A percentile compares a stretch with the other conserved stretches of the same genome.
Conservation (phyloP, 1,284 basidiomycete genomes). For the Malassezia caprae region DNA sequence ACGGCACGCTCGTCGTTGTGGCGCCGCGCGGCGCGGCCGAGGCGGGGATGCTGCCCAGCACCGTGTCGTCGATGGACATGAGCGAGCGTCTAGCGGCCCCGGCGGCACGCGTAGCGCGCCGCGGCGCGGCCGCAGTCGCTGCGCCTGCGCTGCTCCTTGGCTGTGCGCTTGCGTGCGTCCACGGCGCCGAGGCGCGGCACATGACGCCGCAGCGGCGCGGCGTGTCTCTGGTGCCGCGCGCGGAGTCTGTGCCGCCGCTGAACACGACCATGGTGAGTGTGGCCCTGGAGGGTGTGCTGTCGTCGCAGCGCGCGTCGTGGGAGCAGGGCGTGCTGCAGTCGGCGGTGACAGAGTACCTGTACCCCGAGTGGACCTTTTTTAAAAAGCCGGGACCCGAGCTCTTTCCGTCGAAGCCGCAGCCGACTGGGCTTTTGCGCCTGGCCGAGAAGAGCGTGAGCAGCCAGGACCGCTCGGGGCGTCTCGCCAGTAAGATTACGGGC, state of each 20-base stretch:
- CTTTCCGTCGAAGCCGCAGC: background rate
- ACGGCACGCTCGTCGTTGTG: conserved; percentile 40
- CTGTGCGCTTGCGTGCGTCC: background rate
- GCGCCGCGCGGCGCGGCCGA: conserved; percentile 7
- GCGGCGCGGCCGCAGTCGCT: background rate
- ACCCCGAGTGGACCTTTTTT: conserved; percentile 33
- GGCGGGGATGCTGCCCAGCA: conserved; percentile 7
- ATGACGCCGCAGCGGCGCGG: background rate
- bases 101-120: background rate
- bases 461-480: conserved; percentile 31
- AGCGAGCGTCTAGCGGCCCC: background rate
- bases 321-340: conserved; percentile 41
- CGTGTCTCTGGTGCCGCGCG: background rate
- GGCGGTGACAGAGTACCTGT: conserved; percentile 38
- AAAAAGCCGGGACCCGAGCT: background rate
- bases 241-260: background rate
- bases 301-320: conserved; percentile 38
- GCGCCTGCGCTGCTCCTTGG: background rate
- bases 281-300: conserved; percentile 29
- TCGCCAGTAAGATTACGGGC: conserved; percentile 36
- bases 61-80: conserved; percentile 4
- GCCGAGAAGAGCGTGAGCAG: conserved; percentile 27
- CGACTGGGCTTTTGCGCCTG: conserved; percentile 28
- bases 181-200: background rate
- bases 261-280: conserved; percentile 33